Evolutionary conservation across 495 filamentous ascomycete genomes (phyloP).

Genomic region (Arthonia radiata): DNA sequence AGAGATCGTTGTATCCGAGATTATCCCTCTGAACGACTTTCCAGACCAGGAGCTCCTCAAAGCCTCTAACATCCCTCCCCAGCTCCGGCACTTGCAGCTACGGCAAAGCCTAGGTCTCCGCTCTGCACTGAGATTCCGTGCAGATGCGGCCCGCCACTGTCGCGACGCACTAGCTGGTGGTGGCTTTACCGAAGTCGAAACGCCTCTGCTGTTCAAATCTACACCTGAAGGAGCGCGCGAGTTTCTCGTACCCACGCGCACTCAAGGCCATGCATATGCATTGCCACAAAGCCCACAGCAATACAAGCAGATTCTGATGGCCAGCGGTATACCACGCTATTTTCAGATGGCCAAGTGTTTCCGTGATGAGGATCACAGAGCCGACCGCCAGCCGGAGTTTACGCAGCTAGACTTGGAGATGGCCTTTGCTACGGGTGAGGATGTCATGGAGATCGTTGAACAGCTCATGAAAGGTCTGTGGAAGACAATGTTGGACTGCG

Average conservation of each 20-base stretch:
- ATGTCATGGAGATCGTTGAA: slow-evolving; percentile 51
- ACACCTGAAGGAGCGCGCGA: slow-evolving; percentile 90
- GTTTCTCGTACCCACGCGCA: slow-evolving; percentile 78
- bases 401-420: slow-evolving; percentile 93
- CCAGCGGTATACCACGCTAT: slow-evolving; percentile 56
- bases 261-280: slow-evolving; percentile 55
- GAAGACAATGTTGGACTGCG: slow-evolving; percentile 15
- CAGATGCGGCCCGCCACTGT: slow-evolving; percentile 22
- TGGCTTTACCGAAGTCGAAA: slow-evolving; percentile 62
- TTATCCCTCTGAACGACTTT: slow-evolving; percentile 50
- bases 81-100: slow-evolving; percentile 64
- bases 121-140: slow-evolving; percentile 34
- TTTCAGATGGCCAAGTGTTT: slow-evolving; percentile 90
- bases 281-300: slow-evolving; percentile 92
- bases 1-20: slow-evolving; percentile 35
- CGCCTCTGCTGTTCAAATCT: slow-evolving; percentile 85
- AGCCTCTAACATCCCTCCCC: slow-evolving; percentile 34
- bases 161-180: slow-evolving; percentile 23
- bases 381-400: slow-evolving; percentile 90
- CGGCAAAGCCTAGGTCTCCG: slow-evolving; percentile 39
- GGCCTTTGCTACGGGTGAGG: slow-evolving; percentile 47
- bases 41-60: slow-evolving; percentile 52
- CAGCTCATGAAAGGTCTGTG: slow-evolving; percentile 34
- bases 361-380: slow-evolving; percentile 79
- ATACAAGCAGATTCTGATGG: slow-evolving; percentile 97